Base-by-base conservation (phyloP, 1,284 basidiomycete species). In the Ceratobasidium sp. region DNA sequence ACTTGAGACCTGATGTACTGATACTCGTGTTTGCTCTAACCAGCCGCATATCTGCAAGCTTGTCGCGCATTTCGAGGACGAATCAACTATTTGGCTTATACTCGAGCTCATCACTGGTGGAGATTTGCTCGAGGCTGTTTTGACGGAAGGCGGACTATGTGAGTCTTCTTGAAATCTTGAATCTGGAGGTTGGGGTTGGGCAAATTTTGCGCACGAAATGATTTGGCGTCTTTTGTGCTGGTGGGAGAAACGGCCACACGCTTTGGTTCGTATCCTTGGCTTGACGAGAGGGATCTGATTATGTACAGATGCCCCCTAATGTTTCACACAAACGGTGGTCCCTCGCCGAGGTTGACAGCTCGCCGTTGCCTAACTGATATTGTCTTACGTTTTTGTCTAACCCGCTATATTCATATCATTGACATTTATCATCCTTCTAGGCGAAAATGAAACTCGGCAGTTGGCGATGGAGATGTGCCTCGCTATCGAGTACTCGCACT, bases 61-160 rank as follows among this genome's bases (percentile, higher is more conserved):
- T 34, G 88, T 92, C 74, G 92, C 96, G 76, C 88, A 88, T 21
- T 96, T 92, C 77, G 86, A 89, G 52, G 87, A 89, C 72, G 85
- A 86, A 4, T 85, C 84, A 45, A 84, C 87, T 73, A 90, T 96
- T 75, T 91, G 90, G 91, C 74, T 74, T 85, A 12, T 60, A 18
- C 23, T 10, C 28, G 92, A 94, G 80, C n/a, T 89, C 74, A 85
- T 97, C 3, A 87, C 91, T 32, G 95, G 96, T 18, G 95, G 94
- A 0, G 94, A 97, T 79, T 82, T 98, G n/a, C 83, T 97, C 18
- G 91, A 94, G 75, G 89, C 88, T 76, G 94, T 96, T 74, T 78
- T 93, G 58, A 82, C 80, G 16, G 77, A 81, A 4, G 79, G 81
- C 2, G 90, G 91, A 1, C 77, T 94, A 1, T 75, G 91, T 92